phyloP scores from a whole-genome alignment of 441 rosid genomes.

The Bocquillonia castaneifolia region DNA sequence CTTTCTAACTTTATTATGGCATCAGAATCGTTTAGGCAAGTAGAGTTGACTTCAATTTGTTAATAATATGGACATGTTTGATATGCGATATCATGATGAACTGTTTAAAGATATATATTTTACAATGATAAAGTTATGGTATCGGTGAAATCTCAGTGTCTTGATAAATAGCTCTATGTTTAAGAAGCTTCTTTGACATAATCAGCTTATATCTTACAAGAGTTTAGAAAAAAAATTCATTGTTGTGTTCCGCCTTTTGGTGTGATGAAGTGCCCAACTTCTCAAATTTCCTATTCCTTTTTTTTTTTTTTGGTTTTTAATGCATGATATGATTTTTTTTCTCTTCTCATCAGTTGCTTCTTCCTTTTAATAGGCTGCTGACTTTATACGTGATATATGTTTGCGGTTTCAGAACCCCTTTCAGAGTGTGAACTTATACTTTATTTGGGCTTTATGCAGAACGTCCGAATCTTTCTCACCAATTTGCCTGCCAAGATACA shows the following conservation, averaged over 20 bases:
- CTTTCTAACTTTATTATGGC: conserved; percentile 88
- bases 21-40: conserved; percentile 92
- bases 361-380: background rate
- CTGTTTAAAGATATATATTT: background rate
- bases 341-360: background rate
- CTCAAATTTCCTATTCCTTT: background rate
- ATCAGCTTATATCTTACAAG: background rate
- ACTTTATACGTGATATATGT: background rate
- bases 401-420: conserved; percentile 5
- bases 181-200: background rate
- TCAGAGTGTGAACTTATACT: conserved; percentile 18
- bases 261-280: background rate
- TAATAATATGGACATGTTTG: background rate
- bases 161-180: background rate
- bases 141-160: background rate
- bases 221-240: background rate
- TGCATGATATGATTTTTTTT: background rate
- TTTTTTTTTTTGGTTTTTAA: background rate
- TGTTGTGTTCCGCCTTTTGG: background rate
- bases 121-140: background rate
- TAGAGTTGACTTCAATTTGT: conserved; percentile 15
- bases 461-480: conserved; percentile 96
- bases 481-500: conserved; percentile 95
- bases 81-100: background rate
- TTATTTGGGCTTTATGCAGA: conserved; percentile 46